These are phyloP conservation scores for Penicillium crystallinum DNA, from an alignment of 495 filamentous ascomycete genomes.

Conservation along the genomic window DNA sequence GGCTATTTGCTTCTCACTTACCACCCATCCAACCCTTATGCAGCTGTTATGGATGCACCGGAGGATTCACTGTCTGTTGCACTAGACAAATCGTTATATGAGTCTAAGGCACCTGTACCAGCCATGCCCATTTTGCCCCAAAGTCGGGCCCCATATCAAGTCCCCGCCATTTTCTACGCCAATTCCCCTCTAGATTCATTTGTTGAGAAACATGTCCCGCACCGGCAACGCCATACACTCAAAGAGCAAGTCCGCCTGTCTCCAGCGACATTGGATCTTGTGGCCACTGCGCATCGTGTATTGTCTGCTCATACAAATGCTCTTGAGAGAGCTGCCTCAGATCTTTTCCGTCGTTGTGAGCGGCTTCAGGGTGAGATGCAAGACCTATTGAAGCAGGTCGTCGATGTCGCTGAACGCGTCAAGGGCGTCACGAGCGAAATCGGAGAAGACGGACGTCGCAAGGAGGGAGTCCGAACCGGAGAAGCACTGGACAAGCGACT, in stretches of 20 bases:
- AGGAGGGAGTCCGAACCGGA: constrained; percentile 40
- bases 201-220: constrained; percentile 54
- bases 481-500: constrained; percentile 56
- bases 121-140: constrained; percentile 25
- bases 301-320: constrained; percentile 67
- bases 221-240: constrained; percentile 55
- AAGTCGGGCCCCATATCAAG: constrained; percentile 64
- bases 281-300: constrained; percentile 71
- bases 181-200: constrained; percentile 55
- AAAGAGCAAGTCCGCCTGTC: constrained; percentile 71
- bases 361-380: constrained; percentile 64
- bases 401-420: constrained; percentile 61
- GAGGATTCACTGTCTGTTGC: constrained; percentile 32
- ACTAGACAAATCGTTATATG: constrained; percentile 28
- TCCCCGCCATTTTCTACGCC: constrained; percentile 58
- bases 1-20: constrained; percentile 75
- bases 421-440: constrained; percentile 62
- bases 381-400: constrained; percentile 63
- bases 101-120: constrained; percentile 16
- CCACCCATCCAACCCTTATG: constrained; percentile 56
- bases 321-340: constrained; percentile 68
- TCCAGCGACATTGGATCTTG: constrained; percentile 65
- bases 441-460: constrained; percentile 39
- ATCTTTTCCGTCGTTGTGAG: constrained; percentile 75
- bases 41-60: constrained; percentile 62